Evolutionary conservation across 140 eudicot species (phyloP), one percentile per base, ranked within the genome.

Genomic region (Anethum foeniculum): DNA sequence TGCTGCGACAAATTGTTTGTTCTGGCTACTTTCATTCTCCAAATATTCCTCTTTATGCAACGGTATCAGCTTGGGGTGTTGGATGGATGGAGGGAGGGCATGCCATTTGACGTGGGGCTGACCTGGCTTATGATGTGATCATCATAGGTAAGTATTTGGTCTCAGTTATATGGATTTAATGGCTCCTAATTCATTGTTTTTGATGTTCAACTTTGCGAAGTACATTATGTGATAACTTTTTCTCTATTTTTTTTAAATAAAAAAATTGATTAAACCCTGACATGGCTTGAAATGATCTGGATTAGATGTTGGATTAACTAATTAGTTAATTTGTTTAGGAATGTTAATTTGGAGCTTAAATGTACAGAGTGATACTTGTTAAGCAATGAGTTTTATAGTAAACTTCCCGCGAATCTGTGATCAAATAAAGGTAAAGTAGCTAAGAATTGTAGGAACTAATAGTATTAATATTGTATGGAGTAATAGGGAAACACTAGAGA

Each of bases 81-180:
- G 80, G 81, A 85, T 48, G 85, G 81, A 85, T 56, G 82, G 85
- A 48, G 72, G 71, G 81, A 16, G 77, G 75, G 68, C 80, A 6
- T 79, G 83, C 79, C 51, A 47, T 72, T 64, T 77, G 84, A 81
- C 64, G 80, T 78, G 79, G 82, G 89, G 44, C 74, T 15, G 43
- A 32, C 88, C 77, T 74, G 82, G 68, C 81, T 78, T 85, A 84
- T 81, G 75, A 60, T 75, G 82, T 68, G 85, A 64, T 76, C 85
- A 82, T 84, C 79, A 84, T 88, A 88, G 91, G 88, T 88, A 84
- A 88, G 92, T 86, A 83, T 85, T 75, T 83, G 80, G 86, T 81
- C 82, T 88, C 80, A 60, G 83, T 83, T 85, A 75, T 78, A 41
- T 87, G 87, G 89, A 89, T 25, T 82, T 71, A 77, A 1, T 83